Evolutionary conservation across 2,329 filamentous ascomycete genomes (phyloP).

Genomic region (Scortechinia acanthostroma): DNA sequence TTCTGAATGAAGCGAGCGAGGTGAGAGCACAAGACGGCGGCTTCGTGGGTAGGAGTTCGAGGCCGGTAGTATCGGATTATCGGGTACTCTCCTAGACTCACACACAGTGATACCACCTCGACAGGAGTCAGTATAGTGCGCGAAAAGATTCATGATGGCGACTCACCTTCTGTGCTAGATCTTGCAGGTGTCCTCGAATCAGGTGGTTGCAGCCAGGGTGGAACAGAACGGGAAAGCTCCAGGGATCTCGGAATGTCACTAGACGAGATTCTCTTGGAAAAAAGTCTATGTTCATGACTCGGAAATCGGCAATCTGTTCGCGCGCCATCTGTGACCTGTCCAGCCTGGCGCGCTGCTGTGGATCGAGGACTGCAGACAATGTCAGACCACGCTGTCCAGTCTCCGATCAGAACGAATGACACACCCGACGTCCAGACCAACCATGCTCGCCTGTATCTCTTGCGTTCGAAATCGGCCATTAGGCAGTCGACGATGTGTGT

Average conservation of each 20-base stretch:
- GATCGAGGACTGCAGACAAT: conserved; percentile 50
- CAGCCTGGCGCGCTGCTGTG: conserved; percentile 64
- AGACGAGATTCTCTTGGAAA: conserved; percentile 86
- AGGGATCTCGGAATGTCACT: conserved; percentile 86
- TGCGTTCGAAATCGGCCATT: conserved; percentile 81
- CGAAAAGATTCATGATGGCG: conserved; percentile 4
- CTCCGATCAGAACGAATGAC: not conserved
- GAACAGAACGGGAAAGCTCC: conserved; percentile 88
- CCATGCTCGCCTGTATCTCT: conserved; percentile 72
- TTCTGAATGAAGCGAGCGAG: conserved; percentile 86
- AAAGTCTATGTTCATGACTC: conserved; percentile 80
- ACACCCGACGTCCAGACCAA: conserved; percentile 68
- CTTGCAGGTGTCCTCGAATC: conserved; percentile 75
- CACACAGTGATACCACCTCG: conserved; percentile 79
- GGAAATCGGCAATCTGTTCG: conserved; percentile 72
- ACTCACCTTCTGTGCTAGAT: conserved; percentile 76
- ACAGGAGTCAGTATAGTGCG: not conserved
- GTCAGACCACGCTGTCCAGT: not conserved
- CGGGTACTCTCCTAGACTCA: conserved; percentile 87
- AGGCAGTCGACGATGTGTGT: conserved; percentile 88
- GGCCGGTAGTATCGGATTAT: conserved; percentile 87
- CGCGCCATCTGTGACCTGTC: conserved; percentile 64
- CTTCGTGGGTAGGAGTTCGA: conserved; percentile 70
- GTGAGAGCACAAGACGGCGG: conserved; percentile 77
- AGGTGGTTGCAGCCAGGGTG: conserved; percentile 83